Percentiles rank a stretch among this genome's conserved stretches.
phyloP scores from a whole-genome alignment of 768 basidiomycete species.

The Phylloporus rhodoxanthus region DNA sequence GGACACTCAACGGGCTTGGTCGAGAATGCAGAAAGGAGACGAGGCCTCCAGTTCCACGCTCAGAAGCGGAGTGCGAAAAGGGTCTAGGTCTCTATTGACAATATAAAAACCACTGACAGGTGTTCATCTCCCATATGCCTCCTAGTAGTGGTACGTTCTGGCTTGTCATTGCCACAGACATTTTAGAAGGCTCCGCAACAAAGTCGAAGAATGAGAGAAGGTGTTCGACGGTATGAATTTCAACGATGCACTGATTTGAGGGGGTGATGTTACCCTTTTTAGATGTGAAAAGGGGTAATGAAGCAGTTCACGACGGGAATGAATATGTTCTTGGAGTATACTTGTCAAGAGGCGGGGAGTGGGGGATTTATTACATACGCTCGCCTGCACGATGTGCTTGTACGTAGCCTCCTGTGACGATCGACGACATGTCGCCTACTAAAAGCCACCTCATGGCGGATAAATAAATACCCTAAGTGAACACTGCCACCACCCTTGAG shows the following conservation, averaged over 20 bases:
- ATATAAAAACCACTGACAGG: slow-evolving; percentile 9
- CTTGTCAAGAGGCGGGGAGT: no score
- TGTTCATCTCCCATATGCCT: neutral
- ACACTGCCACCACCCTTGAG: neutral
- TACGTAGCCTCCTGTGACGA: slow-evolving; percentile 26
- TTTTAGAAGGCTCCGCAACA: neutral
- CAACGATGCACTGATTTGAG: slow-evolving; percentile 6
- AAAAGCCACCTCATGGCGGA: slow-evolving; percentile 15
- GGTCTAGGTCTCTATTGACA: slow-evolving; percentile 7
- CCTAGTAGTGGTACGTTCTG: neutral
- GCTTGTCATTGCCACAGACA: slow-evolving; percentile 12
- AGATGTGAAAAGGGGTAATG: slow-evolving; percentile 11
- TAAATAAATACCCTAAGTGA: no score
- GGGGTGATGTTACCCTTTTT: slow-evolving; percentile 5
- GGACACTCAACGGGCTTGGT: neutral
- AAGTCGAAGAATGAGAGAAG: slow-evolving; percentile 12
- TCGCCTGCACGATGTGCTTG: slow-evolving; percentile 8
- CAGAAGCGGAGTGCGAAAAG: neutral
- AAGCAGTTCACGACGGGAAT: slow-evolving; percentile 24
- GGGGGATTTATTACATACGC: slow-evolving; percentile 20
- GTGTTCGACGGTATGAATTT: slow-evolving; percentile 6
- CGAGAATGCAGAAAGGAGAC: neutral
- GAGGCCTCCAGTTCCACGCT: neutral
- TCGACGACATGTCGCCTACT: slow-evolving; percentile 22
- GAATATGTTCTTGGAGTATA: no score